Evolutionary conservation across 176 grass and related monocot genomes (phyloP), one percentile per base, ranked within the genome.

Genomic region (Paspalum notatum): DNA sequence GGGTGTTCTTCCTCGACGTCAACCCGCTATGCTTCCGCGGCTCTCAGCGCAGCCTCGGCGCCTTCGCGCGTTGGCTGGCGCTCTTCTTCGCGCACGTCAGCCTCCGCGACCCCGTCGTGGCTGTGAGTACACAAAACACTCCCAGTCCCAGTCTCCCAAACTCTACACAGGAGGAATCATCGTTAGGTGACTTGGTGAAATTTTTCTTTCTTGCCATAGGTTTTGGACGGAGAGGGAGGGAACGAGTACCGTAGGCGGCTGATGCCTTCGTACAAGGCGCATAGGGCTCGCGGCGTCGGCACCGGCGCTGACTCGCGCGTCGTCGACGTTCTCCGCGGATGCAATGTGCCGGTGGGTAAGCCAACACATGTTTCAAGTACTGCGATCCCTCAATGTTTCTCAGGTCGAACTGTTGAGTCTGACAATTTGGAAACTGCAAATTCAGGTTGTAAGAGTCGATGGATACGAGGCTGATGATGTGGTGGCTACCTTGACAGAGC

Each of bases 391-490:
- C 48, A 43, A 17, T 71, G 49, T 38, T 53, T 82, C 12, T 57
- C 51, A 20, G 47, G 47, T 80, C 50, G 6, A 72, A 16, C 69
- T 76, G 2, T 71, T 18, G 25, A 17, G 15, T 16, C 20, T 17
- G 47, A 47, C 14, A 66, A 39, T 63, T 8, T 72, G 43, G 12
- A 56, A 87, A 83, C 48, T 41, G 14, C 53, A 41, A 81, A 63
- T 58, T 64, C 84, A 98, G 96, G 91, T 91, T 47, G 89, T 98
- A 49, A 93, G 92, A 93, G 82, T 99, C 0, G 71, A 93, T 22
- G 92, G 92, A 48, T 95, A 91, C 9, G 92, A 98, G 67, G 90
- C 92, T 45, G 96, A 98, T 66, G 96, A 95, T 90, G 82, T 94
- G 52, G 88, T 95, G 16, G 96, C 96, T 68, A 95, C 96, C 42